Percentiles rank a stretch among this genome's conserved stretches.
These are phyloP conservation scores for Gnaphalium uliginosum DNA, from an alignment of 129 eudicot species.

Conservation along the genomic window DNA sequence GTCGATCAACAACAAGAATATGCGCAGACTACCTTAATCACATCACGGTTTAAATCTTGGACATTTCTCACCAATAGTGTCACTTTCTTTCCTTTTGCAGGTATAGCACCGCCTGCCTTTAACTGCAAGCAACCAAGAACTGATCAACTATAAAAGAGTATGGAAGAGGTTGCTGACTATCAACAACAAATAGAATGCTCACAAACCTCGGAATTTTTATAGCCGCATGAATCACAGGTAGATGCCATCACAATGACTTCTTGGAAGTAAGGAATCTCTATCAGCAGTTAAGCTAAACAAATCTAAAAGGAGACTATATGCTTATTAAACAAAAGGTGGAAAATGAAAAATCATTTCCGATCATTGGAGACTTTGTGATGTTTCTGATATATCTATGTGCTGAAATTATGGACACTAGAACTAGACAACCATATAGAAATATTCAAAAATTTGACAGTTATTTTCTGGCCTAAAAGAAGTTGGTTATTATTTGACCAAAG, in stretches of 20 bases:
- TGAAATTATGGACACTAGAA: not conserved
- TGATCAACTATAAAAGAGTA: slow-evolving; percentile 13
- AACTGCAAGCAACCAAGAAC: slow-evolving; percentile 45
- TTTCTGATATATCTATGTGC: slow-evolving; percentile 14
- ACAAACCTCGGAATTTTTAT: slow-evolving; percentile 87
- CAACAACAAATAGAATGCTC: slow-evolving; percentile 3
- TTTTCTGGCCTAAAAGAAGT: not conserved
- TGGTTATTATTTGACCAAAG: not conserved
- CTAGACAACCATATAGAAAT: no score
- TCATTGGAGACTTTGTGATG: slow-evolving; percentile 1
- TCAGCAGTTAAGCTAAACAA: slow-evolving; percentile 57
- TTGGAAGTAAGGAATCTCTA: slow-evolving; percentile 95
- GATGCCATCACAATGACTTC: slow-evolving; percentile 97
- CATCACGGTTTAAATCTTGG: slow-evolving; percentile 81
- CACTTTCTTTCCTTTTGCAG: slow-evolving; percentile 74
- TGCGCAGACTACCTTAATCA: slow-evolving; percentile 59
- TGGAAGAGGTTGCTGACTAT: not conserved
- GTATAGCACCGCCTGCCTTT: slow-evolving; percentile 80
- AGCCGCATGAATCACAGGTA: slow-evolving; percentile 90
- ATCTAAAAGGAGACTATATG: slow-evolving; percentile 8
- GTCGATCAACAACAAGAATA: not conserved
- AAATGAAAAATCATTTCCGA: not conserved
- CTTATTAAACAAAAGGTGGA: not conserved
- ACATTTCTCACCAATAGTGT: slow-evolving; percentile 50
- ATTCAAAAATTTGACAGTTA: no score